These are phyloP conservation scores for Penicillium hordei DNA, from an alignment of 2,329 filamentous ascomycete genomes.

Conservation along the genomic window DNA sequence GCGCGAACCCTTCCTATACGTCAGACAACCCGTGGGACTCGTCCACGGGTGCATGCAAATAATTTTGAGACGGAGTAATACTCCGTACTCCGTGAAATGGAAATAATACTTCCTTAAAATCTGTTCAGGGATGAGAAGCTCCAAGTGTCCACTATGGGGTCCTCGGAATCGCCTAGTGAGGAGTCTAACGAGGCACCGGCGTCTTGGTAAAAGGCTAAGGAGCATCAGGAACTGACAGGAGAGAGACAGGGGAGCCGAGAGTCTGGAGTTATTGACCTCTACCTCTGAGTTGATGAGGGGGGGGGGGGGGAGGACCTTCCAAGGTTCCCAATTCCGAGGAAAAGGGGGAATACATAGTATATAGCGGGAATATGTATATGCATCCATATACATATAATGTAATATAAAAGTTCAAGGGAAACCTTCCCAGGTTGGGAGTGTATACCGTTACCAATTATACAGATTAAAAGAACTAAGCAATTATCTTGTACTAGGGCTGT, in stretches of 20 bases:
- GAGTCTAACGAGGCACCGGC: constrained; percentile 7
- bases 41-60: constrained; percentile 11
- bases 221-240: background rate
- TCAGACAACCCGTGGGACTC: constrained; percentile 14
- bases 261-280: constrained; percentile 3
- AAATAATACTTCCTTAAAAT: background rate
- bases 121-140: constrained; percentile 3
- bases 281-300: constrained; percentile 1
- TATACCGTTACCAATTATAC: too few species aligned
- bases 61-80: background rate
- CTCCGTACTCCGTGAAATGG: background rate
- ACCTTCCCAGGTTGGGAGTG: too few species aligned
- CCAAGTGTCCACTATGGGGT: constrained; percentile 12
- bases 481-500: background rate
- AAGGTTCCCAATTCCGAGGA: background rate
- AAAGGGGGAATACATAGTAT: background rate
- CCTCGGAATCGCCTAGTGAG: constrained; percentile 1
- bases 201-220: constrained; percentile 1
- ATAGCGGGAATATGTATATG: background rate
- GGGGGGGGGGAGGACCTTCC: too few species aligned
- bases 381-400: background rate
- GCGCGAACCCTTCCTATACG: constrained; percentile 14
- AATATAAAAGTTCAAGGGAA: background rate
- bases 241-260: constrained; percentile 9
- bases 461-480: background rate